A percentile compares a stretch with the other conserved stretches of the same genome.
These are phyloP conservation scores for Phenoliferia sp. DNA, from an alignment of 1,284 basidiomycete species.

Conservation along the genomic window DNA sequence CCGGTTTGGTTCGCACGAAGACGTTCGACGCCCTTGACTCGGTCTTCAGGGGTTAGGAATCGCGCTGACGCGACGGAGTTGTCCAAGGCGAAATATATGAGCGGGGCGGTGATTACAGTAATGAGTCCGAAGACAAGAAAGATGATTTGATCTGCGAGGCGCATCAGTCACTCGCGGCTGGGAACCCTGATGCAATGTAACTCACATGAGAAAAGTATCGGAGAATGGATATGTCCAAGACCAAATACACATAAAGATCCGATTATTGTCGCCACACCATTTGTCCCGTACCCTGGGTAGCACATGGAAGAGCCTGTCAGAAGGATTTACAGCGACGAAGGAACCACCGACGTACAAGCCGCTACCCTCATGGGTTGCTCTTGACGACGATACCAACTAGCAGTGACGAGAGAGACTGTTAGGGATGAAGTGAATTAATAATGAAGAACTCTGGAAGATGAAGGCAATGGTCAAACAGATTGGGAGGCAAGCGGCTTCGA, in stretches of 20 bases:
- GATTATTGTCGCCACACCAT: conserved; percentile 24
- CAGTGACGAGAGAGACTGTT: conserved; percentile 24
- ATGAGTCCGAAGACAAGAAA: neutral
- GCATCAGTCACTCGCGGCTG: no score
- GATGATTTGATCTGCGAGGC: conserved; percentile 5
- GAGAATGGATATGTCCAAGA: conserved; percentile 29
- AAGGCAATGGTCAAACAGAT: no score
- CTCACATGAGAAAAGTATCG: neutral
- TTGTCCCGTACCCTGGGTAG: neutral
- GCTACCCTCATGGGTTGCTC: conserved; percentile 32
- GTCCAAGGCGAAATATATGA: neutral
- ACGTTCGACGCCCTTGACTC: conserved; percentile 37
- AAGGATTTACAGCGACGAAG: neutral
- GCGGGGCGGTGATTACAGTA: neutral
- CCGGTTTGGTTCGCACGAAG: conserved; percentile 46
- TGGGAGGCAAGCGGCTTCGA: conserved; percentile 15
- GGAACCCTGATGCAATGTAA: no score
- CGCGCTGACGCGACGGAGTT: neutral
- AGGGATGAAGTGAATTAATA: no score
- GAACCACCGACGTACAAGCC: conserved; percentile 19
- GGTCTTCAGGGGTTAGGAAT: neutral
- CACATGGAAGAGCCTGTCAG: neutral
- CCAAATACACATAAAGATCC: conserved; percentile 24
- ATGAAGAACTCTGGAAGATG: no score
- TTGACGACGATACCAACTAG: conserved; percentile 25